Conservation (phyloP, 2,329 filamentous ascomycete species). For the Myriosclerotinia curreyana region DNA sequence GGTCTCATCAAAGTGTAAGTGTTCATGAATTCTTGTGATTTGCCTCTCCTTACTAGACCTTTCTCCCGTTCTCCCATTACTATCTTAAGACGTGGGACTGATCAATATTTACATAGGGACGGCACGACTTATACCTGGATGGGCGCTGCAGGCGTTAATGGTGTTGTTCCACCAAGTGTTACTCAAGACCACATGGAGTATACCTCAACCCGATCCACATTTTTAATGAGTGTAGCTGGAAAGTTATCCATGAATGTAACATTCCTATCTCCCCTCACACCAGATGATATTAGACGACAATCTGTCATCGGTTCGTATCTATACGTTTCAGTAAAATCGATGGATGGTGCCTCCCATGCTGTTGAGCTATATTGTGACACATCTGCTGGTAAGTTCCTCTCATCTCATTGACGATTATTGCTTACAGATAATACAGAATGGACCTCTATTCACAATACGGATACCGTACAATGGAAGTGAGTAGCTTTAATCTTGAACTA, state of each 20-base stretch:
- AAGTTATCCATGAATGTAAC: conserved; percentile 64
- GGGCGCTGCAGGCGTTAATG: conserved; percentile 49
- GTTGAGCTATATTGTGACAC: conserved; percentile 73
- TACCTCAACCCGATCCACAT: conserved; percentile 68
- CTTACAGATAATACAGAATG: conserved; percentile 54
- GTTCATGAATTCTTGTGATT: not conserved
- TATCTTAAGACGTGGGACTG: not conserved
- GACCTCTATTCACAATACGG: conserved; percentile 57
- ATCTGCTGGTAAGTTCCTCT: conserved; percentile 54
- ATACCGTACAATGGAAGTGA: conserved; percentile 58
- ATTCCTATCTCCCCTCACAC: conserved; percentile 70
- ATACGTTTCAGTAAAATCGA: conserved; percentile 57
- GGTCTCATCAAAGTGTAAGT: conserved; percentile 61
- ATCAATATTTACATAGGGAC: conserved; percentile 43
- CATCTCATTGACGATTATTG: not conserved
- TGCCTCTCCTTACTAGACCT: not conserved
- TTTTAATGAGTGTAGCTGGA: conserved; percentile 62
- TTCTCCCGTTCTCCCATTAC: too few species aligned
- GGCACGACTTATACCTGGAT: conserved; percentile 64
- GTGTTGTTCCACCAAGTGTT: conserved; percentile 47
- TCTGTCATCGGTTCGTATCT: conserved; percentile 71
- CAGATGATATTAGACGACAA: conserved; percentile 63
- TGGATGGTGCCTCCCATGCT: conserved; percentile 60
- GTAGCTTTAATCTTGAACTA: conserved; percentile 56
- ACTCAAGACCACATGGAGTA: conserved; percentile 65